A percentile compares a stretch with the other conserved stretches of the same genome.
These are phyloP conservation scores for Amaranthus tricolor DNA, from an alignment of 179 eudicot species.

Conservation along the genomic window DNA sequence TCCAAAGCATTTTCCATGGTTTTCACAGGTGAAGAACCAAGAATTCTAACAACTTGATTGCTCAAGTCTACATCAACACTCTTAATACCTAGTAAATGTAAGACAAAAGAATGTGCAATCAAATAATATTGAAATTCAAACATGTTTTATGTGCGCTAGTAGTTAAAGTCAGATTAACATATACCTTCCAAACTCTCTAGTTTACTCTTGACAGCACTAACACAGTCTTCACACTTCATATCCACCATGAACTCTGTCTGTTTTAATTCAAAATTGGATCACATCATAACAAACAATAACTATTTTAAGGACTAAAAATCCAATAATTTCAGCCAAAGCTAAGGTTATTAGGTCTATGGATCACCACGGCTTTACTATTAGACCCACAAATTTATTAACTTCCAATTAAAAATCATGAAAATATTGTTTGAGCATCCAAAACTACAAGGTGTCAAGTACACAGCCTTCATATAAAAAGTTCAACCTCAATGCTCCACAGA, in stretches of 20 bases:
- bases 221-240: slow-evolving; percentile 91
- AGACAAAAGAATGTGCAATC: background rate
- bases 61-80: slow-evolving; percentile 80
- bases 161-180: slow-evolving; percentile 1
- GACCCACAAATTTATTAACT: background rate
- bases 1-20: slow-evolving; percentile 77
- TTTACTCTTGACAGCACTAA: slow-evolving; percentile 64
- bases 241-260: slow-evolving; percentile 98
- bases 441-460: background rate
- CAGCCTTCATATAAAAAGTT: too few relatives aligned
- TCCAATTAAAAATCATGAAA: background rate
- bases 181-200: slow-evolving; percentile 67
- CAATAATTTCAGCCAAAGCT: background rate
- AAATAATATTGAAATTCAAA: background rate
- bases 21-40: slow-evolving; percentile 71
- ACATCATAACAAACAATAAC: background rate
- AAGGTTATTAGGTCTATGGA: background rate
- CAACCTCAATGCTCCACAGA: too few relatives aligned
- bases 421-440: background rate
- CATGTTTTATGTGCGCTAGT: background rate
- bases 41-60: slow-evolving; percentile 85
- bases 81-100: slow-evolving; percentile 53
- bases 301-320: background rate
- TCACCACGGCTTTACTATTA: background rate
- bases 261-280: slow-evolving; percentile 10